These are phyloP conservation scores for Aspergillus fumigatiaffinis DNA, from an alignment of 2,329 filamentous ascomycete species.

Conservation along the genomic window DNA sequence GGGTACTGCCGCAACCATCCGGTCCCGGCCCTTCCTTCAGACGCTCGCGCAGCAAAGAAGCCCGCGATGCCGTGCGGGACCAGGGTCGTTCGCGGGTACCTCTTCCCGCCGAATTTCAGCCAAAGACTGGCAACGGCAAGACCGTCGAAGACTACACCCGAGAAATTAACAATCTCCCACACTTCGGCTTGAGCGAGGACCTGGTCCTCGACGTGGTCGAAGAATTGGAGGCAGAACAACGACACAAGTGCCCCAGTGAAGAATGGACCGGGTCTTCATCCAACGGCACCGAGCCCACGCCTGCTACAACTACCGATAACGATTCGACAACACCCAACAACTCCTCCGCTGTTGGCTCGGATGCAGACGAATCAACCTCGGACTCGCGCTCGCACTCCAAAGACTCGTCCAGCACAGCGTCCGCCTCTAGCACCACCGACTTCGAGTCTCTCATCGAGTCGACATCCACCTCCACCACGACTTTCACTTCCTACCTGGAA, in stretches of 20 bases:
- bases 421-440: neutral
- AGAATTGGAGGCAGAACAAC: neutral
- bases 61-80: neutral
- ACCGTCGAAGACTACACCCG: neutral
- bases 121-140: neutral
- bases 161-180: neutral
- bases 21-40: neutral
- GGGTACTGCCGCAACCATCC: neutral
- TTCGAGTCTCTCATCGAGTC: neutral
- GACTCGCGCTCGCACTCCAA: neutral
- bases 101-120: neutral
- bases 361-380: neutral
- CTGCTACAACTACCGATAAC: neutral
- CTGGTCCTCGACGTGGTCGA: neutral
- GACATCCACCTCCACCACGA: neutral
- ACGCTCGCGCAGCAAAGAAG: neutral
- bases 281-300: neutral
- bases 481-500: slow-evolving; percentile 10
- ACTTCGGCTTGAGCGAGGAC: neutral
- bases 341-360: neutral
- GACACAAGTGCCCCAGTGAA: neutral
- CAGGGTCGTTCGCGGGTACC: neutral
- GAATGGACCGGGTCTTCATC: neutral
- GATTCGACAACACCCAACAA: neutral
- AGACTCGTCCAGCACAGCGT: neutral